Evolutionary conservation across 495 filamentous ascomycete species (phyloP).

Genomic region (Penicillium steckii): DNA sequence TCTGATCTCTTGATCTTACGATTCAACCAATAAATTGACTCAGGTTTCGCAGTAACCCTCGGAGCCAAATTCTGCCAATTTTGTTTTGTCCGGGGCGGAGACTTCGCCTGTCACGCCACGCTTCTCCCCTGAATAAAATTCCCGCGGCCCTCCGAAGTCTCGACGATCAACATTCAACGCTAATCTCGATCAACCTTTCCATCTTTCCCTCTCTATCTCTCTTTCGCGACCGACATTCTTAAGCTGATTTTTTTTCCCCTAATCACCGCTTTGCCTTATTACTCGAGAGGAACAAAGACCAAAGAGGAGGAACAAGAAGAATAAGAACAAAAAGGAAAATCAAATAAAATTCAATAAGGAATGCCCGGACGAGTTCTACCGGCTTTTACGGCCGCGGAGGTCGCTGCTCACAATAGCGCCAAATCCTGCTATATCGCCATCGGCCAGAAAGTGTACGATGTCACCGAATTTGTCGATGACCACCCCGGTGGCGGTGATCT

Average conservation of each 20-base stretch:
- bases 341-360: too few relatives aligned
- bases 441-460: constrained; percentile 88
- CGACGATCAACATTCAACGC: neutral
- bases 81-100: constrained; percentile 13
- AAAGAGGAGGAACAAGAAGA: neutral
- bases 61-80: constrained; percentile 5
- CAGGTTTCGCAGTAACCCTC: neutral
- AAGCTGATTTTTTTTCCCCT: neutral
- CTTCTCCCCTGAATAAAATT: constrained; percentile 24
- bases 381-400: constrained; percentile 72
- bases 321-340: constrained; percentile 2
- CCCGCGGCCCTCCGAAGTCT: constrained; percentile 6
- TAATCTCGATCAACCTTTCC: neutral
- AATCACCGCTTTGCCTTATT: too few relatives aligned
- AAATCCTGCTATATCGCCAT: constrained; percentile 94
- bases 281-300: neutral
- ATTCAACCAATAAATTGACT: neutral
- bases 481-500: constrained; percentile 91
- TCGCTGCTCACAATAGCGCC: constrained; percentile 72
- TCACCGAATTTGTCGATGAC: constrained; percentile 81
- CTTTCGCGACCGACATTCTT: neutral
- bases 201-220: neutral
- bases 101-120: constrained; percentile 20
- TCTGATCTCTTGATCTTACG: constrained; percentile 1
- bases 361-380: constrained; percentile 66